Evolutionary conservation across 2,329 filamentous ascomycete genomes (phyloP).

Genomic region (Drechslerella coelobrocha): DNA sequence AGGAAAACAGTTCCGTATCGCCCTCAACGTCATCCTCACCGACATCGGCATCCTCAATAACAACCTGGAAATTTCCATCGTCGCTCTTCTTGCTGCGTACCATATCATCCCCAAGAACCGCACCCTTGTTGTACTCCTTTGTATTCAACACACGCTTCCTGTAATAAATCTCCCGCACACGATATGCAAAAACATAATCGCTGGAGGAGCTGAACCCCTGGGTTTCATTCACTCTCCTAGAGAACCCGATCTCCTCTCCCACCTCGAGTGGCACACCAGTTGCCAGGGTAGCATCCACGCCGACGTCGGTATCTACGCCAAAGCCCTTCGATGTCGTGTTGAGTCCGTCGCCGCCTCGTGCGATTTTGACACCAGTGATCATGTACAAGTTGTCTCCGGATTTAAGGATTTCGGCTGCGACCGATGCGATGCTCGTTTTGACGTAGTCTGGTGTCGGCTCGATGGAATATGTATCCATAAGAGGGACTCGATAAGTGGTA

Average conservation of each 20-base stretch:
- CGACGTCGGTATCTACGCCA: neutral
- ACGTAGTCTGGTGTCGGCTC: slow-evolving; percentile 12
- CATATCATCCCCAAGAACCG: neutral
- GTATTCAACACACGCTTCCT: slow-evolving; percentile 7
- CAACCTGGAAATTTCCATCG: neutral
- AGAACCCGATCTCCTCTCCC: neutral
- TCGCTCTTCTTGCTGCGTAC: neutral
- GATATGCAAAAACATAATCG: slow-evolving; percentile 13
- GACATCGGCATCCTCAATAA: slow-evolving; percentile 3
- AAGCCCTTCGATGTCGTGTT: neutral
- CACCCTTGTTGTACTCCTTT: slow-evolving; percentile 11
- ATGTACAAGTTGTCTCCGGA: slow-evolving; percentile 9
- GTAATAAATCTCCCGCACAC: slow-evolving; percentile 9
- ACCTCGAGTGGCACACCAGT: neutral
- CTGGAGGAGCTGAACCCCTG: slow-evolving; percentile 4
- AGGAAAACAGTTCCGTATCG: neutral
- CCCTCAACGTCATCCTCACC: slow-evolving; percentile 1
- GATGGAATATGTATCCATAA: slow-evolving; percentile 13
- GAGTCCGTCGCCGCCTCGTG: neutral
- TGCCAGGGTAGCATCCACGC: slow-evolving; percentile 1
- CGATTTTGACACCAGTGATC: slow-evolving; percentile 17
- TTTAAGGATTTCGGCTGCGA: neutral
- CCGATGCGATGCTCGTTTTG: neutral
- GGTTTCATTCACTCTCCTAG: neutral
- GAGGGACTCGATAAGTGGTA: neutral